Evolutionary conservation across 2,329 filamentous ascomycete species (phyloP), one percentile per base, ranked within the genome.

Genomic region (Microcyclosporella mali): DNA sequence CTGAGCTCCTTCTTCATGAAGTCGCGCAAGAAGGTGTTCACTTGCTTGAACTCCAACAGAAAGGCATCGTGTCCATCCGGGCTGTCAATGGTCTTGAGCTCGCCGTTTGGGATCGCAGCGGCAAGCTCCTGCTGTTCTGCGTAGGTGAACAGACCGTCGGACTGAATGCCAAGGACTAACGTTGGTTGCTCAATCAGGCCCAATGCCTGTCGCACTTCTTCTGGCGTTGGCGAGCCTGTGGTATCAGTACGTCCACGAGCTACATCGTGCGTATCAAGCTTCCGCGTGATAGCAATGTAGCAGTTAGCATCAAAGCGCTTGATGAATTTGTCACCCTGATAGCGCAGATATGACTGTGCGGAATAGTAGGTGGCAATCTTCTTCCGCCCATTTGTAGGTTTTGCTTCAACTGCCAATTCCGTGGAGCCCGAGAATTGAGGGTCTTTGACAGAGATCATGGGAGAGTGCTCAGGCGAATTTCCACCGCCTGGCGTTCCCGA

Each of bases 211-310:
- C 78, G 75, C 25, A 94, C 81, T 42, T 59, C 47, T 19, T 50
- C 51, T 0, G 18, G 76, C 72, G 31, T 69, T 56, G n/a, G 79
- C 3, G 56, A 49, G 17, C 50, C 48, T 18, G 45, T 55, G 25
- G 41, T 47, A 12, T 53, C 45, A 14, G 52, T 55, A 9, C 52
- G 46, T 12, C 52, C 50, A 14, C 52, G 47, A 27, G 52, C 46
- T 0, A 98, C 81, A 63, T 98, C 92, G 66, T 98, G 92, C 0
- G 92, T 97, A 63, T 98, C 92, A 12, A 98, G 78, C 67, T 98
- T 98, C 58, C 92, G 84, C 3, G 92, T 97, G 66, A 98, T 95
- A 54, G 92, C 89, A 56, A 98, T 97, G 70, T 98, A 98, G 70
- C 92, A 98, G 66, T 98, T 98, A 58, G 88, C 87, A 66, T 98